Conservation (phyloP, 768 basidiomycete species). For the Boletellus ananiceps region DNA sequence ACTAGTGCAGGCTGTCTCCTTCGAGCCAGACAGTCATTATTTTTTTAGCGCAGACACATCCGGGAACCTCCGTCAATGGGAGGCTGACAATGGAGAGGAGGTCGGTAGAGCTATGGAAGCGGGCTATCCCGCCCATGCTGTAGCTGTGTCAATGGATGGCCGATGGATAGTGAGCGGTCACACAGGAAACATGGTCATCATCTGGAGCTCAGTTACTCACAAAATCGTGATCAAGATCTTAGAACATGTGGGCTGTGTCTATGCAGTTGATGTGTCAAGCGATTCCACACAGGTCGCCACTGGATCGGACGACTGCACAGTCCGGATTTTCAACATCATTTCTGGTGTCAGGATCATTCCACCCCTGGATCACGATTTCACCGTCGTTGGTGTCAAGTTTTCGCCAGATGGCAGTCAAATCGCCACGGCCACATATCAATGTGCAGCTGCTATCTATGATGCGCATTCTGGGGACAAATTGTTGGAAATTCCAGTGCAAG, state of each 20-base stretch:
- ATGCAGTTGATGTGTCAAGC: background rate
- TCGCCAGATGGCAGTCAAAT: background rate
- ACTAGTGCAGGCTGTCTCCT: background rate
- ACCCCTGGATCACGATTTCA: background rate
- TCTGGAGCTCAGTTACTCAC: background rate
- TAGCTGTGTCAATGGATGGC: background rate
- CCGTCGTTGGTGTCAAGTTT: background rate
- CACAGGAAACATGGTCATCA: background rate
- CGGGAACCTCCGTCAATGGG: background rate
- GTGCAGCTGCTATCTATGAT: background rate
- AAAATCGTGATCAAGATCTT: background rate
- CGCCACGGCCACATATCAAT: background rate
- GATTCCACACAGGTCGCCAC: background rate
- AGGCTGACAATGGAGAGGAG: background rate
- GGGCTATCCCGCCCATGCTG: background rate
- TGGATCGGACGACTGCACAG: background rate
- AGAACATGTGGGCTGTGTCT: background rate
- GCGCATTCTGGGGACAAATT: background rate
- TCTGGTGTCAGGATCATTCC: background rate
- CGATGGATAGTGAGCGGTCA: conserved; percentile 1
- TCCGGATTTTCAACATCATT: background rate
- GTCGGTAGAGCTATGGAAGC: background rate
- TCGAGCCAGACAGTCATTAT: background rate
- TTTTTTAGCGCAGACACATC: background rate
- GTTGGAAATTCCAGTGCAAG: background rate